Percentiles rank a stretch among this genome's conserved stretches.
Conservation (phyloP, 1,139 yeast species). For the Suhomyces kunorum region DNA sequence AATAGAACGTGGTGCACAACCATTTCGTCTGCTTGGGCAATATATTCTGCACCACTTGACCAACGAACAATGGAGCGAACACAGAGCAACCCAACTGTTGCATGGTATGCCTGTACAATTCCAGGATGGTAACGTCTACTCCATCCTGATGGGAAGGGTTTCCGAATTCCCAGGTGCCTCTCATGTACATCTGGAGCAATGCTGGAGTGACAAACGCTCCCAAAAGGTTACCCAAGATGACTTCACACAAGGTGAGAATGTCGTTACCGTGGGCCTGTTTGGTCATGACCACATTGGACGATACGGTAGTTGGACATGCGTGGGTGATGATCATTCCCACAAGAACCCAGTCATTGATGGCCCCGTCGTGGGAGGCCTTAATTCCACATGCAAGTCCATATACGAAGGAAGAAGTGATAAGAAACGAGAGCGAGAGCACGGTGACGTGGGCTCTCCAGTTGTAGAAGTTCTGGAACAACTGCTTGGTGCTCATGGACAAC, state of each 20-base stretch:
- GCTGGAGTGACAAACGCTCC: conserved; percentile 92
- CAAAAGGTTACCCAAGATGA: conserved; percentile 75
- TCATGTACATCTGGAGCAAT: conserved; percentile 66
- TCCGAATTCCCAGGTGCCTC: conserved; percentile 71
- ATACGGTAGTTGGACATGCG: conserved; percentile 87
- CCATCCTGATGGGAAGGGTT: conserved; percentile 62
- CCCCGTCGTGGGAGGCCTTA: conserved; percentile 53
- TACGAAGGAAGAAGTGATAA: conserved; percentile 73
- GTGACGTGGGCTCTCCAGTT: conserved; percentile 85
- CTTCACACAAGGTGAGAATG: conserved; percentile 77
- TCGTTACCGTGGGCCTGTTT: conserved; percentile 78
- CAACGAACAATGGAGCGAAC: conserved; percentile 83
- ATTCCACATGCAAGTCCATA: conserved; percentile 76
- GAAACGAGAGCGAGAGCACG: conserved; percentile 65
- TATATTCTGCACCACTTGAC: conserved; percentile 74
- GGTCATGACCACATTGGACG: conserved; percentile 93
- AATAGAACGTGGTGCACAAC: conserved; percentile 56
- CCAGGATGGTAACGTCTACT: conserved; percentile 50
- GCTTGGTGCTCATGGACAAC: conserved; percentile 66
- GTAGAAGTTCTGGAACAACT: conserved; percentile 57
- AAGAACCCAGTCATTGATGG: conserved; percentile 70
- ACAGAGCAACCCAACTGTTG: conserved; percentile 83
- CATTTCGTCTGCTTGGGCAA: conserved; percentile 66
- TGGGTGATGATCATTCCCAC: conserved; percentile 81
- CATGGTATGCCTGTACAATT: conserved; percentile 75